These are phyloP conservation scores for Peronospora farinosa DNA, from an alignment of 352 stramenopile genomes.

Conservation along the genomic window DNA sequence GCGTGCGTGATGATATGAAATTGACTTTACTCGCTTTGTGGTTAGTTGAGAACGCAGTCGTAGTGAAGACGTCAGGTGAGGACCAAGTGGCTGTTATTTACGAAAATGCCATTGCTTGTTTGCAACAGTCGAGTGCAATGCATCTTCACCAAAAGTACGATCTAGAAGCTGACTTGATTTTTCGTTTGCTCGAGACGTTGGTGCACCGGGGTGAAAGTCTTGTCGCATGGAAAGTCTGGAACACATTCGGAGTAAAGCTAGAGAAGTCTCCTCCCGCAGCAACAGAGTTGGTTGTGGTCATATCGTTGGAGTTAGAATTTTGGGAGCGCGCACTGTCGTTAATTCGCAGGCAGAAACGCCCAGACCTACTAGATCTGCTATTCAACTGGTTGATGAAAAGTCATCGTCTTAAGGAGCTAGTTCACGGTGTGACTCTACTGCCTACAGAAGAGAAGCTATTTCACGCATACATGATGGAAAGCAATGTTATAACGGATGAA, in stretches of 20 bases:
- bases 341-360: slow-evolving; percentile 46
- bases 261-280: slow-evolving; percentile 36
- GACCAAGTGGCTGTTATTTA: slow-evolving; percentile 63
- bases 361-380: slow-evolving; percentile 54
- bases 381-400: slow-evolving; percentile 72
- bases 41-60: slow-evolving; percentile 73
- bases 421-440: slow-evolving; percentile 54
- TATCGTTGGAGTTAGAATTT: slow-evolving; percentile 65
- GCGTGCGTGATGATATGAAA: slow-evolving; percentile 79
- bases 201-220: slow-evolving; percentile 67
- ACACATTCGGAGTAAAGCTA: slow-evolving; percentile 64
- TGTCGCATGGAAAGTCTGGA: slow-evolving; percentile 84
- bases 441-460: slow-evolving; percentile 51
- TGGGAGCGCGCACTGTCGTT: slow-evolving; percentile 70
- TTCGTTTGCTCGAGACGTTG: slow-evolving; percentile 73
- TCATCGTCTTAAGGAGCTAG: slow-evolving; percentile 64
- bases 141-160: slow-evolving; percentile 73
- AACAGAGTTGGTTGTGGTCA: slow-evolving; percentile 67
- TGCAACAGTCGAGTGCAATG: slow-evolving; percentile 71
- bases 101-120: slow-evolving; percentile 44
- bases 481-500: slow-evolving; percentile 34
- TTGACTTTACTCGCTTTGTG: slow-evolving; percentile 69
- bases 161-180: slow-evolving; percentile 58
- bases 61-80: slow-evolving; percentile 55
- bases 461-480: slow-evolving; percentile 74